Base-by-base conservation (phyloP, 345 rosid genomes). In the Hibiscus tridactylites region DNA sequence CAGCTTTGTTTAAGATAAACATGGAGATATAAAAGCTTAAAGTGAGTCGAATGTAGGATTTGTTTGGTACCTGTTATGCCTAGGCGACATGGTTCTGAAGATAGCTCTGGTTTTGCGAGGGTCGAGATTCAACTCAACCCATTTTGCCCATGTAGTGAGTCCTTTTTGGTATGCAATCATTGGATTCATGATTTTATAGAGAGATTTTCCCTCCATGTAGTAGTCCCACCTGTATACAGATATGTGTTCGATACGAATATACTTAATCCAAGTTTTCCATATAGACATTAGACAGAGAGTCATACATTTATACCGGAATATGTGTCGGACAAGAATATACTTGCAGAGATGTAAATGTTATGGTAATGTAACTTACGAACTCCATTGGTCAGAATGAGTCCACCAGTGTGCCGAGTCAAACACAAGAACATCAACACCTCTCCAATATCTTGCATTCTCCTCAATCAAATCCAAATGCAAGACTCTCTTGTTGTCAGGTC, bases 321-420 rank as follows among this genome's bases (percentile, higher is more conserved):
- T 37, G 42, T 37, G 8, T 37, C 8, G 42, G 42, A 37, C 9
- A 37, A 37, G 42, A 37, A 37, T 37, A 37, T 37, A 37, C 9
- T 37, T 37, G 42, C 42, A 37, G 42, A 37, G 1, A 37, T 6
- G 42, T 37, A 37, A 37, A 37, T 37, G 42, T 37, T 37, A 37
- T 6, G 42, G 42, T 37, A 6, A 37, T 37, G 42, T 6, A 37
- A 0, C 42, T 85, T 83, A 87, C 91, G 91, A 87, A 57, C 85
- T 87, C 78, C 75, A 79, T 78, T 88, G 72, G 19, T 88, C 90
- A n/a, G 92, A 88, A 73, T 90, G 99, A 79, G 96, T 90, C 97
- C 97, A 92, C 99, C 99, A 95, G 53, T 95, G 99, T 79, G 97
- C 99, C 0, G 97, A 90, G 71, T 95, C 97, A 49, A 95, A 95